These are phyloP conservation scores for Vanrija pseudolonga DNA, from an alignment of 1,284 basidiomycete genomes.

Conservation along the genomic window DNA sequence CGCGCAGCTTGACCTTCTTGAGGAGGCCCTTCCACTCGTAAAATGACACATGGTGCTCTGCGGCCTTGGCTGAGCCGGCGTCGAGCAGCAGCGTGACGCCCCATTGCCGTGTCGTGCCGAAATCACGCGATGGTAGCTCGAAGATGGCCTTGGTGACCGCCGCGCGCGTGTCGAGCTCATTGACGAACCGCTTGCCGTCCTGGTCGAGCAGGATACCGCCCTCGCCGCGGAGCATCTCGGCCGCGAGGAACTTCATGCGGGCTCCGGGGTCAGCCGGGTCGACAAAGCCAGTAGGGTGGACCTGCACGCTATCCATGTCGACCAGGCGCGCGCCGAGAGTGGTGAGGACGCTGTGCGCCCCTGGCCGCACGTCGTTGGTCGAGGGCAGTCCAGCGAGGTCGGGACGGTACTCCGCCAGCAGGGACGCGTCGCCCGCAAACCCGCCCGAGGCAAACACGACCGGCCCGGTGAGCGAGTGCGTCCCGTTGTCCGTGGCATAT, in stretches of 20 bases:
- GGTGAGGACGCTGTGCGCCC: slow-evolving; percentile 4
- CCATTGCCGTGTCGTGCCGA: slow-evolving; percentile 3
- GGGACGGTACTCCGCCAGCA: slow-evolving; percentile 9
- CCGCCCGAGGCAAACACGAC: slow-evolving; percentile 14
- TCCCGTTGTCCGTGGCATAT: background rate
- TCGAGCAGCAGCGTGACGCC: slow-evolving; percentile 10
- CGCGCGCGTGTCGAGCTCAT: slow-evolving; percentile 8
- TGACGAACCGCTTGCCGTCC: slow-evolving; percentile 3
- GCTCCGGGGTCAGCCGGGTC: background rate
- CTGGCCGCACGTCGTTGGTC: slow-evolving; percentile 9
- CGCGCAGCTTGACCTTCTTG: background rate
- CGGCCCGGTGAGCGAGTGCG: background rate
- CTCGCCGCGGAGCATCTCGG: slow-evolving; percentile 9
- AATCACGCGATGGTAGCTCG: background rate
- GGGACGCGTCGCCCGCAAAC: slow-evolving; percentile 8
- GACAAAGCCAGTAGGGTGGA: slow-evolving; percentile 12
- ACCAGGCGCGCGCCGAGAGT: slow-evolving; percentile 2
- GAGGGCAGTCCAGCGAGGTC: slow-evolving; percentile 10
- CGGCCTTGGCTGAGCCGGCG: slow-evolving; percentile 6
- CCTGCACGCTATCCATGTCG: slow-evolving; percentile 17
- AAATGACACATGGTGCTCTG: slow-evolving; percentile 8
- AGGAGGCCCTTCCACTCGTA: slow-evolving; percentile 17
- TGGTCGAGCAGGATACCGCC: slow-evolving; percentile 7
- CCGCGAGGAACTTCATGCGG: slow-evolving; percentile 12
- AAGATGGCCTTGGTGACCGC: background rate